Evolutionary conservation across 2,329 filamentous ascomycete species (phyloP).

Genomic region (Fusarium marasasianum): DNA sequence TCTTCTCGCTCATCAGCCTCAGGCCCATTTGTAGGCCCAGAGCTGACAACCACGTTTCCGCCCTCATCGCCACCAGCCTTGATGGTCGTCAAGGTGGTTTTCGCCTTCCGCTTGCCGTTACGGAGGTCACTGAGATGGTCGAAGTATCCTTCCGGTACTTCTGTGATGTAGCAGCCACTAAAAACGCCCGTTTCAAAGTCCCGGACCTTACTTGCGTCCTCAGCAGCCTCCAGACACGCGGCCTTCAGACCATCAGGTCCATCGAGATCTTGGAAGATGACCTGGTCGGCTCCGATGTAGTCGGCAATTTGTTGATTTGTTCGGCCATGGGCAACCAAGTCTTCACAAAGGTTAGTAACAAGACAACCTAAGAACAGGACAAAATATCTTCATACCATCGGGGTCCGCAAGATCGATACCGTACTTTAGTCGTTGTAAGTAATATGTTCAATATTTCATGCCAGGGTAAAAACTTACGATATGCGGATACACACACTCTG

Average conservation of each 20-base stretch:
- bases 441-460: background rate
- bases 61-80: slow-evolving; percentile 17
- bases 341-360: slow-evolving; percentile 24
- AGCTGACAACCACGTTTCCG: slow-evolving; percentile 25
- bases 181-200: slow-evolving; percentile 69
- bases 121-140: slow-evolving; percentile 78
- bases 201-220: slow-evolving; percentile 61
- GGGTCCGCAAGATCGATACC: slow-evolving; percentile 60
- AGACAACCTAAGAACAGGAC: background rate
- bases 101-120: slow-evolving; percentile 63
- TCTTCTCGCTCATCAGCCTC: slow-evolving; percentile 23
- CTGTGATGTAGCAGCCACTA: background rate
- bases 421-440: slow-evolving; percentile 43
- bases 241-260: slow-evolving; percentile 71
- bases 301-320: slow-evolving; percentile 53
- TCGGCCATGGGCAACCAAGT: slow-evolving; percentile 55
- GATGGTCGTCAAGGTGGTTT: slow-evolving; percentile 10
- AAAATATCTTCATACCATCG: slow-evolving; percentile 36
- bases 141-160: slow-evolving; percentile 82
- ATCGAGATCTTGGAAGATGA: slow-evolving; percentile 70
- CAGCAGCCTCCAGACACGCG: slow-evolving; percentile 78
- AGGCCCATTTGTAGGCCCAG: slow-evolving; percentile 21
- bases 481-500: slow-evolving; percentile 85
- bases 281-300: slow-evolving; percentile 57
- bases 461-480: slow-evolving; percentile 69